These are phyloP conservation scores for Lasiosphaeris hirsuta DNA, from an alignment of 495 filamentous ascomycete species.

Conservation along the genomic window DNA sequence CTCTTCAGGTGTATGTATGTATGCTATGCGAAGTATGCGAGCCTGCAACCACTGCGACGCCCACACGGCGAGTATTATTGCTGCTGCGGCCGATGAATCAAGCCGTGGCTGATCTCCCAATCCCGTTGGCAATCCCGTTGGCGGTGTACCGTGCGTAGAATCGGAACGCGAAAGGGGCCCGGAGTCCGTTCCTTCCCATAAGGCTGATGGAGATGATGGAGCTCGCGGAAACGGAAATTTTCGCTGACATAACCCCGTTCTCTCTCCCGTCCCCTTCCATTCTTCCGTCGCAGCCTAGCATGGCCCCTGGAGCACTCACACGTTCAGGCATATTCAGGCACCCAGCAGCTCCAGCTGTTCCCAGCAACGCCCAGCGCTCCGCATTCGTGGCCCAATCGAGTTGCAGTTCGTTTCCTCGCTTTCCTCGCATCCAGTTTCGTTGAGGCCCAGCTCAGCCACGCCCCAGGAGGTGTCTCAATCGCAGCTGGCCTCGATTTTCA, in stretches of 20 bases:
- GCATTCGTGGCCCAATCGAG: background rate
- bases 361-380: background rate
- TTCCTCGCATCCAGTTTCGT: background rate
- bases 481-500: background rate
- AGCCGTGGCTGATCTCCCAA: conserved; percentile 1
- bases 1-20: no score
- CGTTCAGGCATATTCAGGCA: no score
- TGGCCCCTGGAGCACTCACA: no score
- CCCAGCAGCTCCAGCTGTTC: background rate
- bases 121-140: no score
- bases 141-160: background rate
- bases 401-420: background rate
- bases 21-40: no score
- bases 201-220: background rate
- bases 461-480: background rate
- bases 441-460: background rate
- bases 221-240: background rate
- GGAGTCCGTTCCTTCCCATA: background rate
- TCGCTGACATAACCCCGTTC: background rate
- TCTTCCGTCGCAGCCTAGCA: no score
- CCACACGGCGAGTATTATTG: background rate
- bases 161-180: background rate
- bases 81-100: conserved; percentile 2
- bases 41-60: no score
- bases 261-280: background rate